Evolutionary conservation across 768 basidiomycete species (phyloP), one percentile per base, ranked within the genome.

Genomic region (Amanita molliuscula): DNA sequence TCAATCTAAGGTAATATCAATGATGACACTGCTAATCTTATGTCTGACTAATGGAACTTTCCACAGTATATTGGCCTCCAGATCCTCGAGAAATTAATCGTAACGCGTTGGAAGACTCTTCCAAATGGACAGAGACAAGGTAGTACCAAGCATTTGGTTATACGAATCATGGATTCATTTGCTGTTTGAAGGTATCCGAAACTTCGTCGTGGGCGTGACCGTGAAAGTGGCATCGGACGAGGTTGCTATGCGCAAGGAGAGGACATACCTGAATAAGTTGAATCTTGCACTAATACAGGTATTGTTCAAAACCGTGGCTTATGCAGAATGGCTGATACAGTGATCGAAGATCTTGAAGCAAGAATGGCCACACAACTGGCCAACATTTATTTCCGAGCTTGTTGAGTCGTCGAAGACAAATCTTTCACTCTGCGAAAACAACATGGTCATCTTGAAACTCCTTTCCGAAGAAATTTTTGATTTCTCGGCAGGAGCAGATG

Each of bases 341-440:
- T n/a, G 37, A 43, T 16, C n/a, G 18, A 61, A 99, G 93, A 96
- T 99, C 53, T 73, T 99, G 56, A 99, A 98, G 69, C 96, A 98
- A 73, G 96, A 97, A 65, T 99, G 96, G 96, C 95, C 95, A 21
- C 90, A 96, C 64, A 93, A 96, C 61, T 99, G 96, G 96, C 94
- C 95, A 28, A 88, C 79, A 18, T 98, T 97, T 73, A 96, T 97
- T 59, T 82, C 88, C 9, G 94, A 98, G 66, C 88, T 98, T 41
- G 93, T 98, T 52, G 86, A 93, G 58, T 96, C 95, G 6, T 98
- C 95, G 38, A 95, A 95, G 67, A 91, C 90, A 37, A 97, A 93
- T 63, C 79, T 97, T 35, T 84, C 89, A 2, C 78, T 98, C 26
- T 98, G 96, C 76, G 96, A 99, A 71, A 99, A 99, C 77, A 99